A percentile compares a stretch with the other conserved stretches of the same genome.
Conservation (phyloP, 202 grass and related monocot species). For the Bolboschoenoplectus hybrid region DNA sequence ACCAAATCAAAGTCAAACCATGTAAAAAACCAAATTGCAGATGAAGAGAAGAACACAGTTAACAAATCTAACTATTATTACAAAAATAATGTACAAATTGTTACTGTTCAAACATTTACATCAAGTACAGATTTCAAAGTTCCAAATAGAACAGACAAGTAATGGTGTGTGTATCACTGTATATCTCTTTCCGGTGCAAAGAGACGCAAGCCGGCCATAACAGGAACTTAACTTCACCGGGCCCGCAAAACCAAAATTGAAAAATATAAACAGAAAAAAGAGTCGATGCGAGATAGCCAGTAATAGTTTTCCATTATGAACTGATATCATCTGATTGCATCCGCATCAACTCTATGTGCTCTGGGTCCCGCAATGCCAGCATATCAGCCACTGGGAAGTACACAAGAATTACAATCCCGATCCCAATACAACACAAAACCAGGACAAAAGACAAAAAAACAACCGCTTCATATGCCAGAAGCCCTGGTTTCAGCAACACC, state of each 20-base stretch:
- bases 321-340: conserved; percentile 42
- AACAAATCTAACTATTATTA: conserved; percentile 31
- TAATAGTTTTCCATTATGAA: conserved; percentile 33
- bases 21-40: conserved; percentile 4
- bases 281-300: neutral
- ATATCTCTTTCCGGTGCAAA: neutral
- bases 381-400: conserved; percentile 87
- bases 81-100: conserved; percentile 34
- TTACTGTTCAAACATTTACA: conserved; percentile 47
- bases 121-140: conserved; percentile 36
- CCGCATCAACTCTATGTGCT: conserved; percentile 56
- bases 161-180: conserved; percentile 5
- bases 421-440: conserved; percentile 64
- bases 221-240: neutral
- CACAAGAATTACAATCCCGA: conserved; percentile 77
- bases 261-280: conserved; percentile 31
- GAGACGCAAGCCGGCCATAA: neutral
- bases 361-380: conserved; percentile 57
- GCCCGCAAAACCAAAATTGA: conserved; percentile 12
- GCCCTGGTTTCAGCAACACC: conserved; percentile 62
- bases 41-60: neutral
- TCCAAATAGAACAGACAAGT: neutral
- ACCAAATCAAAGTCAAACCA: conserved; percentile 10
- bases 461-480: conserved; percentile 56
- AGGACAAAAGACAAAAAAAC: conserved; percentile 79